Percentiles rank a stretch among this genome's conserved stretches.
Evolutionary conservation across 345 rosid species (phyloP).

Genomic region (Melastoma malabathricum): DNA sequence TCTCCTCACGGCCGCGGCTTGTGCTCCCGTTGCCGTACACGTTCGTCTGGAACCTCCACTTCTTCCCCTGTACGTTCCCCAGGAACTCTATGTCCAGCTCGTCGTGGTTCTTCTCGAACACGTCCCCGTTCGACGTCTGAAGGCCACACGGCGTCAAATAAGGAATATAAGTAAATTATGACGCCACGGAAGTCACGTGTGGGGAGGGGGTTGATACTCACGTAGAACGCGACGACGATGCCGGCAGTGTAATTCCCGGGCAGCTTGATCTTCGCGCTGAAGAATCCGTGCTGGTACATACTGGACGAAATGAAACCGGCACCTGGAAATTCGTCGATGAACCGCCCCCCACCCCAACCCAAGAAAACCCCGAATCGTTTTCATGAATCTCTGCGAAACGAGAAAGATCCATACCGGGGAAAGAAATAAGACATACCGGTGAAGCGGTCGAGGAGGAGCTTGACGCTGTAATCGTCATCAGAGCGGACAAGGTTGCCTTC

Average conservation of each 20-base stretch:
- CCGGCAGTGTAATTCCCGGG: slow-evolving; percentile 85
- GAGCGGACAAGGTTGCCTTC: slow-evolving; percentile 70
- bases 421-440: slow-evolving; percentile 33
- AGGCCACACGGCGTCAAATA: too few relatives aligned
- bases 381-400: background rate
- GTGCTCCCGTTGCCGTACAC: slow-evolving; percentile 93
- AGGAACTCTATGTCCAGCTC: slow-evolving; percentile 92
- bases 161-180: background rate
- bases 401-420: background rate
- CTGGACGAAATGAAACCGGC: slow-evolving; percentile 82
- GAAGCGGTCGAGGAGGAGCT: slow-evolving; percentile 73
- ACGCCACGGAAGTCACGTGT: too few relatives aligned
- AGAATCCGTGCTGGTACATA: slow-evolving; percentile 71
- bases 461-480: slow-evolving; percentile 54
- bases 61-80: slow-evolving; percentile 68
- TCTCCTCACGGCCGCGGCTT: slow-evolving; percentile 71
- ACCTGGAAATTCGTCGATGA: slow-evolving; percentile 23
- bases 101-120: slow-evolving; percentile 70
- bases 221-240: slow-evolving; percentile 77
- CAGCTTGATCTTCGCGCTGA: slow-evolving; percentile 77
- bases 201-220: slow-evolving; percentile 19
- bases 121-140: slow-evolving; percentile 79
- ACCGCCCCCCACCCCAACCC: background rate
- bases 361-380: background rate
- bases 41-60: slow-evolving; percentile 94